Evolutionary conservation across 768 basidiomycete genomes (phyloP), one percentile per base, ranked within the genome.

Genomic region (Boletus reticulatus): DNA sequence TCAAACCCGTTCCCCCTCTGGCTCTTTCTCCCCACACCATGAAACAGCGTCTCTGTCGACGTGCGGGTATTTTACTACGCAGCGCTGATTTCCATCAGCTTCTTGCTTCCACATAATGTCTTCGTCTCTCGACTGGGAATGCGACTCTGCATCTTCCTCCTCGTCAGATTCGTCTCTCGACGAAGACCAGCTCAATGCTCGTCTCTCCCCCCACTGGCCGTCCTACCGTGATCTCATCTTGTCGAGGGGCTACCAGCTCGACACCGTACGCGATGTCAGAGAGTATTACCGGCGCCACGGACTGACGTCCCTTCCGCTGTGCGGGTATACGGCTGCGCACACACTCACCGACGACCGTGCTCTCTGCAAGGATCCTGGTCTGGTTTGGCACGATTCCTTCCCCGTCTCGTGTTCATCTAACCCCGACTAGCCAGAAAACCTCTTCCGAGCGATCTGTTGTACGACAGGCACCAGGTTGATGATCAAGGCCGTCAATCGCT

Each of bases 261-360:
- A 90, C 59, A 91, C 88, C 27, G 80, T 82, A 41, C 76, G 78
- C 47, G 87, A 89, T 61, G 88, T 85, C 27, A 84, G 79, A 67
- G 75, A 78, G 17, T 80, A 78, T 60, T 89, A 88, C 63, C 74
- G 68, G 42, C 65, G 56, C 19, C 69, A 69, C 39, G 71, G 64
- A n/a, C 12, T 14, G 34, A 14, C 14, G 5, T 4, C 34, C 34
- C 12, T 14, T 14, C 34, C 34, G 12, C 14, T 36, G 12, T 36
- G 34, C 14, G 12, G 34, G 4, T 36, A 36, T 36, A 11, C 34
- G 4, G 13, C 34, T 12, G 67, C 68, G 14, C 72, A 69, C 47
- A 61, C 66, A 20, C 64, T 63, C n/a, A 59, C 62, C 49, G 78
- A 80, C 62, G 83, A 89, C 48, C 76, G 80, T 59, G 82, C 80